These are phyloP conservation scores for Capsicum chinense DNA, from an alignment of 257 asterid genomes.

Conservation along the genomic window DNA sequence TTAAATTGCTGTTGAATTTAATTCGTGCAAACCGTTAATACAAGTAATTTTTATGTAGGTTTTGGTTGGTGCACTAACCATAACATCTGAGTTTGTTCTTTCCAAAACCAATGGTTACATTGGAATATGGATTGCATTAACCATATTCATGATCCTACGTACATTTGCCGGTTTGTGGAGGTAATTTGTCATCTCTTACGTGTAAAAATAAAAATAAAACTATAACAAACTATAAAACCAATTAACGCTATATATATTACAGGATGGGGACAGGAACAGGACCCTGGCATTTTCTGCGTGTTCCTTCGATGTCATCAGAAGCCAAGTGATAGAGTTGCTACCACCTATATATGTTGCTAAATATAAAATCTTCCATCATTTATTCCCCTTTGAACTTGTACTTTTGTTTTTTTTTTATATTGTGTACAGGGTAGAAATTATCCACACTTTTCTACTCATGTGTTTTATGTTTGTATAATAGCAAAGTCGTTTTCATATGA, in stretches of 20 bases:
- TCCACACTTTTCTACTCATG: neutral
- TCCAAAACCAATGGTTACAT: conserved; percentile 67
- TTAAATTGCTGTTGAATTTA: neutral
- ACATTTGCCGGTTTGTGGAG: conserved; percentile 89
- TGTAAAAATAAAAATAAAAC: neutral
- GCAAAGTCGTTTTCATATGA: neutral
- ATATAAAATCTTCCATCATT: neutral
- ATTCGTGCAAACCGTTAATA: neutral
- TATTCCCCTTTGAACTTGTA: neutral
- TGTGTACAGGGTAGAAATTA: neutral
- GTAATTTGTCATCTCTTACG: conserved; percentile 39
- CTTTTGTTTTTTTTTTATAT: neutral
- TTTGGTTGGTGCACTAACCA: conserved; percentile 63
- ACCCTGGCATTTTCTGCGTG: conserved; percentile 78
- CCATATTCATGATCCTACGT: conserved; percentile 80
- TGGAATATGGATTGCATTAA: conserved; percentile 89
- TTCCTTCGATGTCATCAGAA: conserved; percentile 30
- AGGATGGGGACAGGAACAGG: conserved; percentile 95
- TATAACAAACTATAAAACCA: neutral
- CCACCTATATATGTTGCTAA: conserved; percentile 14
- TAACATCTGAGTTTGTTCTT: conserved; percentile 68
- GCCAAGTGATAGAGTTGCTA: neutral
- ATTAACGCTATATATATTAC: conserved; percentile 27
- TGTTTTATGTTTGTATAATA: neutral
- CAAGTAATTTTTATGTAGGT: conserved; percentile 49